Conservation (phyloP, 352 stramenopile species). For the Peronosclerospora sorghi region DNA sequence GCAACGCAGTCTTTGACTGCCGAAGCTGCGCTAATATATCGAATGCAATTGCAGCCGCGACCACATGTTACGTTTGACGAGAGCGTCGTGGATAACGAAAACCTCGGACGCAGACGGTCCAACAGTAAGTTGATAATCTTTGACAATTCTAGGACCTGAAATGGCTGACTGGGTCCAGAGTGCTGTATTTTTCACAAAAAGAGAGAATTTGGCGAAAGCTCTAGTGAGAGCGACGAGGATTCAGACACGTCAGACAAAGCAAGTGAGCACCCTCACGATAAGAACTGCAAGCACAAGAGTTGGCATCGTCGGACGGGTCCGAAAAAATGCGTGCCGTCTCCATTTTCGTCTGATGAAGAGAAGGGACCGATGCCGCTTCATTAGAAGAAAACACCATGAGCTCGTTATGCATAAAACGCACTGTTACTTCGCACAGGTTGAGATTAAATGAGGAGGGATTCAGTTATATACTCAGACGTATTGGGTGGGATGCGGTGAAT, state of each 20-base stretch:
- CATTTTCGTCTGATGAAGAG: conserved; percentile 28
- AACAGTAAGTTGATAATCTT: conserved; percentile 53
- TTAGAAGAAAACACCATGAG: conserved; percentile 3
- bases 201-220: conserved; percentile 85
- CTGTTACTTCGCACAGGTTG: background rate
- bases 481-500: too few species aligned
- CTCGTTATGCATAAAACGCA: conserved; percentile 2
- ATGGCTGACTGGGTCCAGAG: conserved; percentile 25
- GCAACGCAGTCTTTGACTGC: conserved; percentile 10
- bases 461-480: conserved; percentile 18
- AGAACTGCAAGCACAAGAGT: conserved; percentile 23
- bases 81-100: conserved; percentile 88
- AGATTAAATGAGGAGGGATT: conserved; percentile 1
- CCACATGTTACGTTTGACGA: conserved; percentile 81
- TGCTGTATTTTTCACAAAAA: conserved; percentile 93
- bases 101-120: conserved; percentile 84
- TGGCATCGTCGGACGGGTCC: conserved; percentile 10
- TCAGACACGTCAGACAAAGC: conserved; percentile 33
- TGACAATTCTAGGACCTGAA: background rate
- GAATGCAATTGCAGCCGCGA: conserved; percentile 66
- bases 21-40: conserved; percentile 33
- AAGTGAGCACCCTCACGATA: conserved; percentile 13
- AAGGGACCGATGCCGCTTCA: conserved; percentile 18
- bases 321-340: conserved; percentile 24
- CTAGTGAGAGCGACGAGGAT: conserved; percentile 82